Evolutionary conservation across 2,329 filamentous ascomycete species (phyloP), one percentile per base, ranked within the genome.

Genomic region (Cercospora sp.): DNA sequence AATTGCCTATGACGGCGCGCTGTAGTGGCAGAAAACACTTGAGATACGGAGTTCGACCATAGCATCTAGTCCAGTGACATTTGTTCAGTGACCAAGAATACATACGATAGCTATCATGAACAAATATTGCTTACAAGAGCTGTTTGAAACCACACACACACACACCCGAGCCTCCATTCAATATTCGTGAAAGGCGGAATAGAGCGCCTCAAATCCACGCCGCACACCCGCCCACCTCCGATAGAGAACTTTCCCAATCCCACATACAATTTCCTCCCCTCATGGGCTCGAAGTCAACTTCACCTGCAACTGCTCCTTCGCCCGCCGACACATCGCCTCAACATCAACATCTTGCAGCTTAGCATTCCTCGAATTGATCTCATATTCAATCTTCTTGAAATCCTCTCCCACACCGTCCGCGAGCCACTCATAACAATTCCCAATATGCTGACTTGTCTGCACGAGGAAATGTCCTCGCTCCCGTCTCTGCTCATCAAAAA

Each of bases 381-480:
- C 73, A 6, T 65, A 59, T 33, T 75, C 71, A 57, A 72, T 68
- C 58, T 69, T 72, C 9, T 10, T 53, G 12, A 73, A 72, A 58
- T 74, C 69, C 16, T 70, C 64, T 3, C 68, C 70, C 4, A 72
- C 63, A 2, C 72, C 72, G 8, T 74, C 69, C 2, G 69, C 73
- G n/a, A 71, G 74, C 65, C 76, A 78, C 62, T 78, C 78, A 42
- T 82, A 82, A 18, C 82, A 71, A n/a, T 80, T 77, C 2, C 79
- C 79, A 1, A 78, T 77, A 16, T 77, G 75, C 13, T 79, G 74
- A 40, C 80, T 82, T 48, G 79, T 79, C 36, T 75, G 67, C 7
- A 85, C 80, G 0, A 85, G 76, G 78, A 79, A 82, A 71, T 84
- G 82, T 1, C 80, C 81, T 5, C 83, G 76, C 42, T 79, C 79